Evolutionary conservation across 306 rosid genomes (phyloP).

Genomic region (Rubus idaeus): DNA sequence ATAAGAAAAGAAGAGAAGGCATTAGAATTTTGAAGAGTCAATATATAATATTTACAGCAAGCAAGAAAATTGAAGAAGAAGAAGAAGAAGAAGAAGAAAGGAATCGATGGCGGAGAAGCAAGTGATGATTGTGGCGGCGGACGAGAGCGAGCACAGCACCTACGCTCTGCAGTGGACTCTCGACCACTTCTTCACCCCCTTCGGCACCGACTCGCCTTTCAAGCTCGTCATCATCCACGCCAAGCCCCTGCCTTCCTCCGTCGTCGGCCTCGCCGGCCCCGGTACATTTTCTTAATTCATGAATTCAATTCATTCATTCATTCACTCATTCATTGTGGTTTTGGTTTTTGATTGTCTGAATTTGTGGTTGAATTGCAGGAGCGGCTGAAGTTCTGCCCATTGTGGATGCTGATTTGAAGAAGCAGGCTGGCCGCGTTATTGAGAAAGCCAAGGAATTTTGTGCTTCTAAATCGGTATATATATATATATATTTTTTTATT

Average conservation of each 20-base stretch:
- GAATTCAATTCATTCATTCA: too few relatives aligned
- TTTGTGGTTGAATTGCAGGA: constrained; percentile 28
- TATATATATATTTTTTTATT: too few relatives aligned
- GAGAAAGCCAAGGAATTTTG: constrained; percentile 45
- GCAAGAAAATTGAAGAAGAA: too few relatives aligned
- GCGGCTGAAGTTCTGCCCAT: constrained; percentile 52
- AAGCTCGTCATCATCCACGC: constrained; percentile 64
- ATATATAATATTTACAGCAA: not conserved
- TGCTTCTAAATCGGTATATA: constrained; percentile 42
- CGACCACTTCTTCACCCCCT: constrained; percentile 46
- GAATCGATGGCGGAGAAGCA: constrained; percentile 45
- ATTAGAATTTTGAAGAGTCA: not conserved
- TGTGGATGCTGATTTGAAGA: constrained; percentile 54
- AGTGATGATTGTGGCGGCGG: constrained; percentile 65
- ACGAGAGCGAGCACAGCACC: constrained; percentile 59
- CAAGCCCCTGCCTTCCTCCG: constrained; percentile 43
- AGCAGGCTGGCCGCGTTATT: constrained; percentile 29
- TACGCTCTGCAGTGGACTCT: constrained; percentile 69
- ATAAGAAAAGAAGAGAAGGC: too few relatives aligned
- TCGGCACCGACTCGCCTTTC: constrained; percentile 26
- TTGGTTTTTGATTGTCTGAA: not conserved
- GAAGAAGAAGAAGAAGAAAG: not conserved
- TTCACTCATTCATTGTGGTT: too few relatives aligned
- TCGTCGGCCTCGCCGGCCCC: constrained; percentile 40
- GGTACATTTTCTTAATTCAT: not conserved